Conservation (phyloP, 345 rosid genomes). For the Sonneratia caseolaris region DNA sequence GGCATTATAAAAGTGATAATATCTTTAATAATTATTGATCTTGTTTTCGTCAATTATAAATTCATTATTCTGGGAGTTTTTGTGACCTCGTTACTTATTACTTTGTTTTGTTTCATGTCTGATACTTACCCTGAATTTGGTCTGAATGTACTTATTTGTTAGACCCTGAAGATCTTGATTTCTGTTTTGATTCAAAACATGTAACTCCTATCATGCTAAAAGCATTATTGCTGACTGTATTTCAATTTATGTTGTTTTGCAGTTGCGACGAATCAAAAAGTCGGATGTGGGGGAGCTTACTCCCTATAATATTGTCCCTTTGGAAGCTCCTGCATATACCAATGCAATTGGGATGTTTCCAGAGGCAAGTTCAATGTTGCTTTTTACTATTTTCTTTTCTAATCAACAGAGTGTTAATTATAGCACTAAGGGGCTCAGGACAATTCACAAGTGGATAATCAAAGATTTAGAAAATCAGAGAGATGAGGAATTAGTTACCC, state of each 20-base stretch:
- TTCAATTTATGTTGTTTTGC: constrained; percentile 17
- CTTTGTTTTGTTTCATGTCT: neutral
- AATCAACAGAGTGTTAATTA: neutral
- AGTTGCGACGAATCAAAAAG: constrained; percentile 62
- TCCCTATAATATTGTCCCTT: constrained; percentile 84
- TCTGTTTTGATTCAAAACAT: neutral
- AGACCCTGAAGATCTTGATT: neutral
- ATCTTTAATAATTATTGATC: neutral
- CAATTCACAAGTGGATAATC: neutral
- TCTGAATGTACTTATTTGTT: neutral
- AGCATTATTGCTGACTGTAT: neutral
- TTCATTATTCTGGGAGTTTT: neutral
- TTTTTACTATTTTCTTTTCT: neutral
- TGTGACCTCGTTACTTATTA: neutral
- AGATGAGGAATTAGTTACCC: neutral
- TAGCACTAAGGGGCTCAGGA: neutral
- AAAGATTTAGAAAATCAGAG: neutral
- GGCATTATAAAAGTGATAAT: no score
- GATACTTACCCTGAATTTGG: neutral
- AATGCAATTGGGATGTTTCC: constrained; percentile 86
- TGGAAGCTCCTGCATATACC: constrained; percentile 76
- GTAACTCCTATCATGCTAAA: neutral
- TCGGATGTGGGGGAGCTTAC: constrained; percentile 71
- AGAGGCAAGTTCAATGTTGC: constrained; percentile 44
- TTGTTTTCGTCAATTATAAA: neutral